phyloP scores from a whole-genome alignment of 2,329 filamentous ascomycete species.

The Ceratocystis variospora region DNA sequence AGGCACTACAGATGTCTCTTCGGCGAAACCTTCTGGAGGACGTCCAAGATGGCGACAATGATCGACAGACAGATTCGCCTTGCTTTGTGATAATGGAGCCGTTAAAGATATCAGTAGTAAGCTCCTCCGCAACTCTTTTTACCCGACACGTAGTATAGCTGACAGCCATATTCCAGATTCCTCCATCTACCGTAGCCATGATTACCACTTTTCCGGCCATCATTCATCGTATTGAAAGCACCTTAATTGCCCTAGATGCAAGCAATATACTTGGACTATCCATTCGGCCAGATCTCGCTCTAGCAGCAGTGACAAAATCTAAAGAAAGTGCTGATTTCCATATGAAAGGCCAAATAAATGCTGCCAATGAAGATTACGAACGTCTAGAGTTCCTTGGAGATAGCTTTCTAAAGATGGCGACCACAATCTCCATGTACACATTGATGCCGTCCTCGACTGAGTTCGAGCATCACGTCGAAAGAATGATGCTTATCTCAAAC shows the following conservation, averaged over 20 bases:
- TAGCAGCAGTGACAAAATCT: conserved; percentile 89
- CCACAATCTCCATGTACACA: conserved; percentile 73
- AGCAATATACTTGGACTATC: conserved; percentile 50
- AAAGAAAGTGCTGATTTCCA: conserved; percentile 72
- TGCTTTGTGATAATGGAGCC: conserved; percentile 67
- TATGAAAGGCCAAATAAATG: conserved; percentile 51
- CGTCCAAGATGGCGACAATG: conserved; percentile 38
- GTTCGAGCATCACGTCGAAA: conserved; percentile 74
- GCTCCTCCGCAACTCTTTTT: conserved; percentile 24
- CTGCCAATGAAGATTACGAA: conserved; percentile 93
- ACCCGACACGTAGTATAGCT: background rate
- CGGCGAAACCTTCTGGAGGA: conserved; percentile 76
- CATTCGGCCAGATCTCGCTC: conserved; percentile 53
- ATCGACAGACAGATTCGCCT: conserved; percentile 26
- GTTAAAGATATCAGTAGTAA: conserved; percentile 59
- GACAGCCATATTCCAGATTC: conserved; percentile 39
- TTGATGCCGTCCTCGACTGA: conserved; percentile 66
- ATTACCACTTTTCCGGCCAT: conserved; percentile 68
- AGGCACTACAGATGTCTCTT: conserved; percentile 57
- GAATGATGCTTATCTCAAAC: conserved; percentile 88
- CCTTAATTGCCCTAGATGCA: conserved; percentile 65
- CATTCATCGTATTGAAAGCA: conserved; percentile 69
- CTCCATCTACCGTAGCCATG: conserved; percentile 55
- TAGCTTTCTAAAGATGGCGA: conserved; percentile 89
- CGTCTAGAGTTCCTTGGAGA: conserved; percentile 88